Percentiles rank a stretch among this genome's conserved stretches.
Conservation (phyloP, 192 early-diverging fungal genomes). For the Linnemannia elongata region DNA sequence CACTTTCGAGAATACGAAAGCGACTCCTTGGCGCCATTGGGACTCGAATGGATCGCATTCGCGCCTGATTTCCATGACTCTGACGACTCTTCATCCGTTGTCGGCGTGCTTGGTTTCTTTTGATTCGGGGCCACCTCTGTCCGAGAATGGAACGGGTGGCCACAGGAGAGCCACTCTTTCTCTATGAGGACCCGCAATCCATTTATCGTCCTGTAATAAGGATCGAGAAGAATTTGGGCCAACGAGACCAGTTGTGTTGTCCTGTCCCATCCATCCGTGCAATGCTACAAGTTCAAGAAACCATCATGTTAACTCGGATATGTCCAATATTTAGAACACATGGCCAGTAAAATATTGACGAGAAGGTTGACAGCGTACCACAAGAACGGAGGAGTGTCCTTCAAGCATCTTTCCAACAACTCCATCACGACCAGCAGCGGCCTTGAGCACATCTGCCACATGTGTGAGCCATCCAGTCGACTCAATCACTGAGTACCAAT, state of each 20-base stretch:
- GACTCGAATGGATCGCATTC: constrained; percentile 31
- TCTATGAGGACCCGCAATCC: constrained; percentile 59
- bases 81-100: not conserved
- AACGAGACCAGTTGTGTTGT: constrained; percentile 61
- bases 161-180: constrained; percentile 60
- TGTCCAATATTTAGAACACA: not conserved
- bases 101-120: not conserved
- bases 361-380: constrained; percentile 27
- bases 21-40: constrained; percentile 44
- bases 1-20: constrained; percentile 13
- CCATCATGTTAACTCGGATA: not conserved
- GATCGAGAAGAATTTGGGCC: constrained; percentile 59
- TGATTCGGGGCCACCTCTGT: constrained; percentile 17
- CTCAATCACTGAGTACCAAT: constrained; percentile 56
- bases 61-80: constrained; percentile 3
- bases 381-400: constrained; percentile 49
- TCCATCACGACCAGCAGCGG: constrained; percentile 54
- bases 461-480: constrained; percentile 58
- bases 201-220: constrained; percentile 56
- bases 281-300: constrained; percentile 44
- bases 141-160: constrained; percentile 58
- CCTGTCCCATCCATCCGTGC: constrained; percentile 64
- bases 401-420: constrained; percentile 55
- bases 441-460: constrained; percentile 56
- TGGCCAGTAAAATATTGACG: not conserved